A percentile compares a stretch with the other conserved stretches of the same genome.
These are phyloP conservation scores for Chaetomium olivaceum DNA, from an alignment of 2,329 filamentous ascomycete species.

Conservation along the genomic window DNA sequence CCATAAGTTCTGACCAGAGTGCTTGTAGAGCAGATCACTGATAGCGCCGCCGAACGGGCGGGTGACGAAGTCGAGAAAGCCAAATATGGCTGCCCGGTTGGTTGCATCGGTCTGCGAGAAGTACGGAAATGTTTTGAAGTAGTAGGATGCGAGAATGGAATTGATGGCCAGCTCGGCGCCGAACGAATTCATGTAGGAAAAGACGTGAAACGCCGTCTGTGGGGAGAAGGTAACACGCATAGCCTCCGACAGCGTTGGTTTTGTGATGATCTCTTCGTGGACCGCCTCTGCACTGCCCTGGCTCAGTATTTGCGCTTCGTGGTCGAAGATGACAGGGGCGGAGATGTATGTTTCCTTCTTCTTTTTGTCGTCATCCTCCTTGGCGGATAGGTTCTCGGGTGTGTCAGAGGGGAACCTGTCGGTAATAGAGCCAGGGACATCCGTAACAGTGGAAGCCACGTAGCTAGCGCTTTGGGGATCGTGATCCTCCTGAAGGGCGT, in stretches of 20 bases:
- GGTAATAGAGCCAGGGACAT: constrained; percentile 52
- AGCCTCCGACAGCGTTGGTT: neutral
- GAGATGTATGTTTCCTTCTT: constrained; percentile 10
- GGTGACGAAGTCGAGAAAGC: constrained; percentile 69
- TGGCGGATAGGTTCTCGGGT: neutral
- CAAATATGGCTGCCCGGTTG: constrained; percentile 71
- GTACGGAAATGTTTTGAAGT: constrained; percentile 59
- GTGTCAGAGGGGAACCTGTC: constrained; percentile 38
- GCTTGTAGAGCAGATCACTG: constrained; percentile 52
- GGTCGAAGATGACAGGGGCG: constrained; percentile 37
- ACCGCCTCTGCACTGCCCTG: neutral
- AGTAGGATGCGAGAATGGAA: constrained; percentile 59
- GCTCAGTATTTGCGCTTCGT: constrained; percentile 38
- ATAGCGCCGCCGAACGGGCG: constrained; percentile 65
- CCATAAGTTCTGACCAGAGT: constrained; percentile 40
- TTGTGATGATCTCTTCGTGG: constrained; percentile 40
- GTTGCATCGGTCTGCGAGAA: constrained; percentile 58
- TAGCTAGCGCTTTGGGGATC: neutral
- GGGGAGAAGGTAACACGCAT: constrained; percentile 43
- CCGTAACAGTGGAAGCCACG: constrained; percentile 47
- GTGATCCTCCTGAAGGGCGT: neutral
- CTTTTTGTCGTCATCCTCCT: neutral
- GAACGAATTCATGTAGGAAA: constrained; percentile 64
- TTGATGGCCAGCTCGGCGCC: constrained; percentile 66
- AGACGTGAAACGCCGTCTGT: constrained; percentile 56